phyloP scores from a whole-genome alignment of 257 asterid species.

The Solanum rostratum region DNA sequence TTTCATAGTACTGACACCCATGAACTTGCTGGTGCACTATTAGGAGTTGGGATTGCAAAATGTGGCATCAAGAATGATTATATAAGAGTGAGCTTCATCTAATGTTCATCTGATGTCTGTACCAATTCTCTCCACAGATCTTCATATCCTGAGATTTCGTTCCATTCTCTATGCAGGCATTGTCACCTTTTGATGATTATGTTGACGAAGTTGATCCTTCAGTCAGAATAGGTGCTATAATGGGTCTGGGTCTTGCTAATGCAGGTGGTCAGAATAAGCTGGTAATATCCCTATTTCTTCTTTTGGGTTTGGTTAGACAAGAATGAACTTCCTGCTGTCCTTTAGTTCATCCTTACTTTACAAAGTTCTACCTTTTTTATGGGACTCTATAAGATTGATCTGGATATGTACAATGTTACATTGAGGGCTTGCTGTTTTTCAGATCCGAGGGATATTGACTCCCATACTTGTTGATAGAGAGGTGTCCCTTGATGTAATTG shows the following conservation, averaged over 20 bases:
- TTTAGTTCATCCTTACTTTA: background rate
- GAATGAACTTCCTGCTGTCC: background rate
- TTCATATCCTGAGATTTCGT: background rate
- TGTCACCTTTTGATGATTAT: constrained; percentile 69
- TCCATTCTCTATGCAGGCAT: constrained; percentile 1
- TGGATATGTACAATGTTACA: background rate
- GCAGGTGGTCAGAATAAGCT: constrained; percentile 85
- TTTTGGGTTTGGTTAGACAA: background rate
- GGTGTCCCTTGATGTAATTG: constrained; percentile 80
- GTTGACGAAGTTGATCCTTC: constrained; percentile 65
- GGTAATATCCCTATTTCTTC: constrained; percentile 12
- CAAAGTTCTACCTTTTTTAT: background rate
- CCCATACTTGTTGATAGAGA: constrained; percentile 63
- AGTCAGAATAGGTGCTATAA: constrained; percentile 82
- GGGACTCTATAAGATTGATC: background rate
- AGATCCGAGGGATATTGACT: constrained; percentile 54
- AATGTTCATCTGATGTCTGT: background rate
- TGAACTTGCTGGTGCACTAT: constrained; percentile 68
- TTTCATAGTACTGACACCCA: constrained; percentile 71
- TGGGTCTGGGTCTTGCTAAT: constrained; percentile 95
- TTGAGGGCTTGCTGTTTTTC: constrained; percentile 10
- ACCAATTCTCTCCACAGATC: background rate
- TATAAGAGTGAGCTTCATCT: constrained; percentile 61
- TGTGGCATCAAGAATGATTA: constrained; percentile 70
- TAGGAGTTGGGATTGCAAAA: constrained; percentile 88